These are phyloP conservation scores for Asterophora parasitica DNA, from an alignment of 768 basidiomycete species.

Conservation along the genomic window DNA sequence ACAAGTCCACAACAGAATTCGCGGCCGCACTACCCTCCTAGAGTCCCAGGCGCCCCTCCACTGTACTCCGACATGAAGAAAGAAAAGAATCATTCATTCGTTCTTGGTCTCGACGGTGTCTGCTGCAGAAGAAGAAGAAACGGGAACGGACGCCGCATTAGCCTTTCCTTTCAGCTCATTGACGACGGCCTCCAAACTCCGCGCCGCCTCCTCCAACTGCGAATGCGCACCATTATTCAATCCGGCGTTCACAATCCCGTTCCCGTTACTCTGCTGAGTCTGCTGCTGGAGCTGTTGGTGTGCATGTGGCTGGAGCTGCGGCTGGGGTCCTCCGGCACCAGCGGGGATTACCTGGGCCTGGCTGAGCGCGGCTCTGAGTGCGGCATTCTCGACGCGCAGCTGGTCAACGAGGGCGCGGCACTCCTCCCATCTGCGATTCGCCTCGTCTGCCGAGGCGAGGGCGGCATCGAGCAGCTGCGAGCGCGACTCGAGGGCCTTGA, in stretches of 20 bases:
- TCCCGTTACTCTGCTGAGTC: constrained; percentile 5
- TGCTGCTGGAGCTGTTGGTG: constrained; percentile 8
- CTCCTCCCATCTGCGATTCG: constrained; percentile 86
- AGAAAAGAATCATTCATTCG: background rate
- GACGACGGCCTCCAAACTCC: constrained; percentile 21
- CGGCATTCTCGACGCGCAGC: constrained; percentile 78
- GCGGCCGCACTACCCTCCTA: too few relatives aligned
- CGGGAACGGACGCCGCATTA: constrained; percentile 14
- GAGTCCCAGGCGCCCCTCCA: too few relatives aligned
- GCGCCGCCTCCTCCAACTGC: constrained; percentile 25
- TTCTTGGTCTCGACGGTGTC: constrained; percentile 14
- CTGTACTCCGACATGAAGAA: too few relatives aligned
- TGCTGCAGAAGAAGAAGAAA: constrained; percentile 6
- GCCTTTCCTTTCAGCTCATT: constrained; percentile 24
- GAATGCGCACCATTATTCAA: constrained; percentile 23
- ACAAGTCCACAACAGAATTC: too few relatives aligned
- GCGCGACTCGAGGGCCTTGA: constrained; percentile 82
- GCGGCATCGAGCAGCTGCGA: constrained; percentile 84
- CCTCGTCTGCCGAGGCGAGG: constrained; percentile 81
- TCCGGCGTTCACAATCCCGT: constrained; percentile 9
- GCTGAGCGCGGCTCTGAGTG: constrained; percentile 65
- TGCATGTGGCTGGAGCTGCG: constrained; percentile 11
- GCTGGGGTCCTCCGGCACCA: constrained; percentile 4
- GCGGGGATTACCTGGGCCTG: constrained; percentile 39
- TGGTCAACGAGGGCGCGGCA: constrained; percentile 88